Percentiles rank a stretch among this genome's conserved stretches.
Evolutionary conservation across 176 grass and related monocot species (phyloP).

Genomic region (Poa annua): DNA sequence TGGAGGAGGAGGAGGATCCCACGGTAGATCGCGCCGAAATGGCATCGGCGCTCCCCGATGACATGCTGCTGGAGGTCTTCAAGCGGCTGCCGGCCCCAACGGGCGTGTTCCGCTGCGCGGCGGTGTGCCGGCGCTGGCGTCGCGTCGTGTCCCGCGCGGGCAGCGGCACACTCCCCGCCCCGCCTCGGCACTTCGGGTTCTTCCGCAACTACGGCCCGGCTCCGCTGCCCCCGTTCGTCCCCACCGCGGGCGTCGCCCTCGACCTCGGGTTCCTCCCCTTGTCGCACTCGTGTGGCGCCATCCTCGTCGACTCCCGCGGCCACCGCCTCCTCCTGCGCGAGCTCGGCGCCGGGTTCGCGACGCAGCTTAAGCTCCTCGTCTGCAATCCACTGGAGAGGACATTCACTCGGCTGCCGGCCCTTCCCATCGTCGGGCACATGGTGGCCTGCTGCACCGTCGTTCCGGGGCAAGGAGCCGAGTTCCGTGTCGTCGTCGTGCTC

Average conservation of each 20-base stretch:
- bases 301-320: constrained; percentile 34
- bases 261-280: neutral
- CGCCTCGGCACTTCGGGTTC: constrained; percentile 34
- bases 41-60: constrained; percentile 29
- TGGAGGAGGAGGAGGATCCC: neutral
- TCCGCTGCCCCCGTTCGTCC: constrained; percentile 42
- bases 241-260: constrained; percentile 20
- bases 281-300: neutral
- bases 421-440: neutral
- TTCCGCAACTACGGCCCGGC: constrained; percentile 40
- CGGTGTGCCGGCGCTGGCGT: constrained; percentile 48
- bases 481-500: constrained; percentile 52
- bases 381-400: constrained; percentile 40
- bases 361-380: constrained; percentile 30
- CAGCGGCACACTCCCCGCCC: constrained; percentile 11
- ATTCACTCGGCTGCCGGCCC: constrained; percentile 7
- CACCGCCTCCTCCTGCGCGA: constrained; percentile 43
- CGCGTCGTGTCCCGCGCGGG: constrained; percentile 6
- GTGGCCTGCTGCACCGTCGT: constrained; percentile 35
- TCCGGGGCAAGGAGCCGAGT: neutral
- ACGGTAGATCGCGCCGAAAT: no score
- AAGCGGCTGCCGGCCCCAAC: constrained; percentile 2
- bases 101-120: constrained; percentile 41
- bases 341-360: neutral
- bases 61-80: constrained; percentile 48